A percentile compares a stretch with the other conserved stretches of the same genome.
Conservation (phyloP, 257 asterid genomes). For the Nyctanthes arbortristis region DNA sequence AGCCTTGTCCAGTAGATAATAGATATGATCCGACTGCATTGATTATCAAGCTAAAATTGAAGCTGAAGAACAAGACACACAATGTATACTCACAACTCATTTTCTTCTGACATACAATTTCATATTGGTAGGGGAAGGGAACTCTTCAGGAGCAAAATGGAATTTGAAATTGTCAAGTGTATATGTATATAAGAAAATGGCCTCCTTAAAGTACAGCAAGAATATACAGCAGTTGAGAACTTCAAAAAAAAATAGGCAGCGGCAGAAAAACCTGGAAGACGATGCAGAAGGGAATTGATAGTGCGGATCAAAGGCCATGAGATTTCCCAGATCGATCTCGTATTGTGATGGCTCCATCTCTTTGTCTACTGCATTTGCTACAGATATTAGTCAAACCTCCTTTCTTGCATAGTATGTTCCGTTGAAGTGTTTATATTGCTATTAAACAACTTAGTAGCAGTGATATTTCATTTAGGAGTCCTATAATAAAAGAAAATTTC, state of each 20-base stretch:
- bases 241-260: not conserved
- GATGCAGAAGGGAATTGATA: conserved; percentile 55
- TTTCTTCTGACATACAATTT: not conserved
- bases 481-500: not conserved
- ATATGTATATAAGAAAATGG: not conserved
- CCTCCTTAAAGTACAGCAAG: not conserved
- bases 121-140: not conserved
- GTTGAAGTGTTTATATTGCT: not conserved
- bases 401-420: not conserved
- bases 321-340: conserved; percentile 76
- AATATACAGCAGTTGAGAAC: not conserved
- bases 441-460: not conserved
- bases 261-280: conserved; percentile 55
- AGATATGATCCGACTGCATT: not conserved
- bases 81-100: not conserved
- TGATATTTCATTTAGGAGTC: not conserved
- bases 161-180: not conserved
- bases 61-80: not conserved
- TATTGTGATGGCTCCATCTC: conserved; percentile 48
- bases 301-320: conserved; percentile 63
- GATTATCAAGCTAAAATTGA: not conserved
- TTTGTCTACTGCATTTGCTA: not conserved
- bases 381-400: not conserved
- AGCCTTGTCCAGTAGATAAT: not conserved
- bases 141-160: not conserved